Percentiles rank a stretch among this genome's conserved stretches.
Evolutionary conservation across 148 eudicot species (phyloP).

Genomic region (Vaccinium vitisidaea): DNA sequence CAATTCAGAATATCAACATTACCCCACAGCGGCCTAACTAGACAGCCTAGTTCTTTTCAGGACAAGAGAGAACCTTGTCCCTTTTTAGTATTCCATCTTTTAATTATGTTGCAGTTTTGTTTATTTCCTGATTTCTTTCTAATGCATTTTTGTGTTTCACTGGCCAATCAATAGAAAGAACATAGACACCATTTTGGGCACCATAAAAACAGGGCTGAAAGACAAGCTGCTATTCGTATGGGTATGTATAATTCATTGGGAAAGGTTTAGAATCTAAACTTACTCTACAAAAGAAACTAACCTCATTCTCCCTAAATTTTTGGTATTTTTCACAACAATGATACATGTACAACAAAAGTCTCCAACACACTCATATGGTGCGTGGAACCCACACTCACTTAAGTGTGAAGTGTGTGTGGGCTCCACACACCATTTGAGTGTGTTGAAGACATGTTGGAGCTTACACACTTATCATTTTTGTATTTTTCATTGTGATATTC

Average conservation of each 20-base stretch:
- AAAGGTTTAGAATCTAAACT: neutral
- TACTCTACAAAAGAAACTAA: too few species aligned
- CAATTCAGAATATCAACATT: neutral
- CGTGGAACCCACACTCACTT: too few species aligned
- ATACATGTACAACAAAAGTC: too few species aligned
- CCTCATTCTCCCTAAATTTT: too few species aligned
- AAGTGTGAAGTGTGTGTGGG: too few species aligned
- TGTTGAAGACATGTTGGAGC: too few species aligned
- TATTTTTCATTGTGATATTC: too few species aligned
- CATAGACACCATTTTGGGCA: constrained; percentile 22
- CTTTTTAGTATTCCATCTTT: neutral
- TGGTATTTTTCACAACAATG: too few species aligned
- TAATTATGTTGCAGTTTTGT: neutral
- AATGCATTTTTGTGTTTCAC: neutral
- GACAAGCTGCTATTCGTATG: constrained; percentile 27
- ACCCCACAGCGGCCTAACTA: neutral
- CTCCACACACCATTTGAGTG: too few species aligned
- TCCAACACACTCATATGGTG: too few species aligned
- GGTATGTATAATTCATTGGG: constrained; percentile 19
- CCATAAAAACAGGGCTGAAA: constrained; percentile 20
- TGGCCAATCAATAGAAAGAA: constrained; percentile 18
- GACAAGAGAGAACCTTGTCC: neutral
- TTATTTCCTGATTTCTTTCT: neutral
- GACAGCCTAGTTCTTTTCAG: neutral
- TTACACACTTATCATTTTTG: too few species aligned